A percentile compares a stretch with the other conserved stretches of the same genome.
phyloP scores from a whole-genome alignment of 2,329 filamentous ascomycete genomes.

The Pseudogymnoascus sp. region DNA sequence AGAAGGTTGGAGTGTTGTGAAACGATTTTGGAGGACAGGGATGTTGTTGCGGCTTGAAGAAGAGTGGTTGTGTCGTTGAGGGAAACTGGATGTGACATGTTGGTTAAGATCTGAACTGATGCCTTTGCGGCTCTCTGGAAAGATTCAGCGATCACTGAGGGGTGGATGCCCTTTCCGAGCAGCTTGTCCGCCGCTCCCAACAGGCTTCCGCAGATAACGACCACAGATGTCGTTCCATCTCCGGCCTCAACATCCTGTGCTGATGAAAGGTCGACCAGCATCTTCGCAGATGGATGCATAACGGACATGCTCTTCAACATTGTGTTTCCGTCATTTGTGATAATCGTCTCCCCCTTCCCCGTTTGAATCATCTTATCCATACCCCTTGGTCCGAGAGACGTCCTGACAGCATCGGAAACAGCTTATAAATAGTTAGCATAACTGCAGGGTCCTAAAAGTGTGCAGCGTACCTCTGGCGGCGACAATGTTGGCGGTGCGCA shows the following conservation, averaged over 20 bases:
- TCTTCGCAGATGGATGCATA: conserved; percentile 98
- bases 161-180: conserved; percentile 89
- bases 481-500: conserved; percentile 93
- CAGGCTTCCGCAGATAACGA: conserved; percentile 93
- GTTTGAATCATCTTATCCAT: conserved; percentile 67
- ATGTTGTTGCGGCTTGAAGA: conserved; percentile 93
- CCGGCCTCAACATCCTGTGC: conserved; percentile 98
- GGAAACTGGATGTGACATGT: conserved; percentile 91
- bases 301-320: conserved; percentile 99
- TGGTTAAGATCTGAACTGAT: conserved; percentile 82
- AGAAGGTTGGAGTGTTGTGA: conserved; percentile 92
- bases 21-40: conserved; percentile 96
- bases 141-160: conserved; percentile 92
- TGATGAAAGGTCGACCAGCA: conserved; percentile 94
- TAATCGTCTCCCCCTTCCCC: conserved; percentile 93
- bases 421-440: conserved; percentile 45
- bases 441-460: conserved; percentile 14
- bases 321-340: conserved; percentile 98
- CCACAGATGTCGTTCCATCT: conserved; percentile 96
- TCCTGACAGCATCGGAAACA: conserved; percentile 95
- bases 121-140: conserved; percentile 92
- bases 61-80: conserved; percentile 83
- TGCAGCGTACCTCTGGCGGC: conserved; percentile 73
- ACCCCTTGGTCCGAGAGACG: conserved; percentile 88
- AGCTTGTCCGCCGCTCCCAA: conserved; percentile 89